Evolutionary conservation across 2,329 filamentous ascomycete genomes (phyloP), one percentile per base, ranked within the genome.

Genomic region (Cladosporium sp.): DNA sequence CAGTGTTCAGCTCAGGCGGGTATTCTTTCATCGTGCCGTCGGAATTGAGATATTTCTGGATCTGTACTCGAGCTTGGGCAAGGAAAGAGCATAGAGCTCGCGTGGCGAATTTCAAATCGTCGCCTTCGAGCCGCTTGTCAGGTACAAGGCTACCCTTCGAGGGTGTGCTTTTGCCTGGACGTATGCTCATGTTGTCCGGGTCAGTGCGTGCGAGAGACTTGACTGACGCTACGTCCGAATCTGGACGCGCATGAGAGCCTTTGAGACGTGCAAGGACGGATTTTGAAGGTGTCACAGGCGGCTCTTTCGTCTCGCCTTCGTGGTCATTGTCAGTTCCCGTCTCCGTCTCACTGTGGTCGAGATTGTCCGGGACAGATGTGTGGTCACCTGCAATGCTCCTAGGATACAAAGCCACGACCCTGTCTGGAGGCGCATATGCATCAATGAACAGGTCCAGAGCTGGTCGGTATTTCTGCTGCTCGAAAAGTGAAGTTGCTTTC

Each of bases 381-480:
- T 96, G 75, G 22, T 90, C 85, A 0, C 94, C 94, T 0, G 93
- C 89, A 64, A 99, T 95, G 8, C 86, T 80, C 61, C 81, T 86
- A 1, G 94, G 94, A 66, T 92, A 99, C 9, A 97, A 75, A 40
- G 84, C 85, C 62, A 99, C 86, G 3, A 97, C 94, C 52, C 90
- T 83, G 70, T 95, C 91, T 0, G 94, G 93, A 0, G 94, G 90
- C 0, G 94, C 92, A 66, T 90, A 86, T 2, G 97, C 91, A 56
- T 94, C 88, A 3, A 90, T 90, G 75, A 97, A 97, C 1, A 99
- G 76, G 66, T 97, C 92, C 76, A 99, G 83, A 1, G 93, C 88
- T 51, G 92, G 87, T 39, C 88, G 84, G 69, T 92, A 99, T 70
- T 89, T 95, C 66, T 87, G 88, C 65, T 89, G 80, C 60, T 86